Evolutionary conservation across 192 early-diverging fungal genomes (phyloP).

Genomic region (Chytriomyces confervae): DNA sequence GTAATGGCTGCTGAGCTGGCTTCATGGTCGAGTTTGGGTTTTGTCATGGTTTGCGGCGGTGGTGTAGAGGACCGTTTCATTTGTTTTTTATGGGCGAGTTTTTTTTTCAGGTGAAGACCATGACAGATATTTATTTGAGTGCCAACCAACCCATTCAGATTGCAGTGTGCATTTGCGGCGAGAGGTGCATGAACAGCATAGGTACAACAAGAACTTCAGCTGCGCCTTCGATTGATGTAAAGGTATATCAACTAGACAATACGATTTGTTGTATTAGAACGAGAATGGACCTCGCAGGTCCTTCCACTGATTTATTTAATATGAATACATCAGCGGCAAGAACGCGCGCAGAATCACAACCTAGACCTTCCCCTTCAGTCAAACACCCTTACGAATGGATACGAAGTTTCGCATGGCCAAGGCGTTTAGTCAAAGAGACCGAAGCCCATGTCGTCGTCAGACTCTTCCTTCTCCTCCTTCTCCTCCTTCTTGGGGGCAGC

Average conservation of each 20-base stretch:
- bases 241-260: too few relatives aligned
- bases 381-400: too few relatives aligned
- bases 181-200: not conserved
- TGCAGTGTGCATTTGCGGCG: conserved; percentile 53
- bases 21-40: not conserved
- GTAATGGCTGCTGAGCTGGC: not conserved
- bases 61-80: conserved; percentile 56
- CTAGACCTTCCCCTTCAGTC: too few relatives aligned
- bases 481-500: conserved; percentile 69
- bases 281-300: too few relatives aligned
- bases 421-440: conserved; percentile 93
- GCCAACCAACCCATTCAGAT: conserved; percentile 67
- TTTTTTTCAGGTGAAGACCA: conserved; percentile 93
- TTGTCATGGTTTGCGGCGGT: conserved; percentile 1
- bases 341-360: too few relatives aligned
- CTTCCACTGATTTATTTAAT: too few relatives aligned
- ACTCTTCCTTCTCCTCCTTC: conserved; percentile 80
- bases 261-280: too few relatives aligned
- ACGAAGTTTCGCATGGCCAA: not conserved
- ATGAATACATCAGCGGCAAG: too few relatives aligned
- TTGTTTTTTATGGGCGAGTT: conserved; percentile 58
- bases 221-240: too few relatives aligned
- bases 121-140: conserved; percentile 67
- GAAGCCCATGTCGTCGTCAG: conserved; percentile 92
- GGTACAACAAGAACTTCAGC: too few relatives aligned